Base-by-base conservation (phyloP, 768 basidiomycete genomes). In the Amanita pallidorosea region DNA sequence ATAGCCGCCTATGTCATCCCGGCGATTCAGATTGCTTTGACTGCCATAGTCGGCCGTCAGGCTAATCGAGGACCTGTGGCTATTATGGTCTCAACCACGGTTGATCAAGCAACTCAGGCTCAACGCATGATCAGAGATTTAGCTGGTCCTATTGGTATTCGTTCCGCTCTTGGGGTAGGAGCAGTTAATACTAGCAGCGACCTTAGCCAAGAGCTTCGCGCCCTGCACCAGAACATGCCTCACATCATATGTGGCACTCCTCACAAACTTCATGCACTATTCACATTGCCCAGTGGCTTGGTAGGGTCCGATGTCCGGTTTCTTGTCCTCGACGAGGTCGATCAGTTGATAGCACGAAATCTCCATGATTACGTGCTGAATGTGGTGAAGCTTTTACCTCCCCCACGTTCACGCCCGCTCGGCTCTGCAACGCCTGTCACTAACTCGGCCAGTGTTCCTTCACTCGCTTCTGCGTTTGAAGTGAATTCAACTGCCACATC, bases 101-200 rank as follows among this genome's bases (percentile, higher is more conserved):
- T 98, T 20, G 96, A 99, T 68, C 96, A 98, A 66, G 94, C 96
- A 5, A 95, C 92, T 2, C 96, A 98, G 67, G 94, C 94, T 23
- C 90, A 92, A 58, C 83, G 89, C 25, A 91, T 93, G 86, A 88
- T 90, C 60, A 83, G 94, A 40, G 94, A 96, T 64, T 72, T 99
- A 22, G 96, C 96, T 23, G 85, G 88, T 1, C 83, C 89, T 8
- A 91, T 98, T 57, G 94, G 95, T 11, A 83, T 99, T 49, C 79
- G 88, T 46, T 91, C 89, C 53, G 89, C 88, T 12, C 75, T 97
- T 9, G 90, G 89, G 18, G 85, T 95, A 3, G 93, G 91, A 45
- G 71, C 82, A 5, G 81, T 87, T 0, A 79, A 80, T 25, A 72
- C 73, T 31, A 74, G 70, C 38, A 78, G 65, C 53, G 81, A 85